Evolutionary conservation across 257 asterid species (phyloP), one percentile per base, ranked within the genome.

Genomic region (Scutellaria minor): DNA sequence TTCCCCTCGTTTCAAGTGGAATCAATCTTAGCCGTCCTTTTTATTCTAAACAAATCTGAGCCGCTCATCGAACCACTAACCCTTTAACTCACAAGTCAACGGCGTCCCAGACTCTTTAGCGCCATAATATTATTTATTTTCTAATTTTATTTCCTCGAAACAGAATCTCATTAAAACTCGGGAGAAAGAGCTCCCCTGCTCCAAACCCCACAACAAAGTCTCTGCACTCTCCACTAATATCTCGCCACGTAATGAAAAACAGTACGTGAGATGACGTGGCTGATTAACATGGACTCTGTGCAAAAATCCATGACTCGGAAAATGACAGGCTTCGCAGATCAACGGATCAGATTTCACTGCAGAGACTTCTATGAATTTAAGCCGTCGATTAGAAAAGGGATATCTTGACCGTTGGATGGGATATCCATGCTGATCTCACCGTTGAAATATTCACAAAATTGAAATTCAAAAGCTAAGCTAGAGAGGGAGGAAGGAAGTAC

Each of bases 401-500:
- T 60, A 58, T 5, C 6, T 1, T 0, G 20, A 24, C 94, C 89
- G 85, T 75, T 24, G 51, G 95, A 88, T 81, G 61, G 52, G 55
- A 76, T 68, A n/a, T 10, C 10, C 56, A 70, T 18, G 35, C 35
- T 47, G 37, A 31, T 31, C 37, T 31, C 37, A 31, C 67, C 85
- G 82, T 85, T 76, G 39, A 83, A 81, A 81, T 71, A 55, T 81
- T 75, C 82, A 83, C 72, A 88, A 31, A 31, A 31, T 31, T 31
- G 37, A 31, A 31, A 86, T 90, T 85, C 85, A 89, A 91, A 91
- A 85, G 86, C 83, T 51, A 15, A 73, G 68, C 79, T 59, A 76
- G 83, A 87, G 94, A 85, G 94, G 96, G 96, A 87, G 94, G 79
- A 79, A 74, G 82, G 82, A 79, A 70, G 81, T 64, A 31, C 37